phyloP scores from a whole-genome alignment of 1,139 yeast species.

The Debaryomycetaceae sp. region DNA sequence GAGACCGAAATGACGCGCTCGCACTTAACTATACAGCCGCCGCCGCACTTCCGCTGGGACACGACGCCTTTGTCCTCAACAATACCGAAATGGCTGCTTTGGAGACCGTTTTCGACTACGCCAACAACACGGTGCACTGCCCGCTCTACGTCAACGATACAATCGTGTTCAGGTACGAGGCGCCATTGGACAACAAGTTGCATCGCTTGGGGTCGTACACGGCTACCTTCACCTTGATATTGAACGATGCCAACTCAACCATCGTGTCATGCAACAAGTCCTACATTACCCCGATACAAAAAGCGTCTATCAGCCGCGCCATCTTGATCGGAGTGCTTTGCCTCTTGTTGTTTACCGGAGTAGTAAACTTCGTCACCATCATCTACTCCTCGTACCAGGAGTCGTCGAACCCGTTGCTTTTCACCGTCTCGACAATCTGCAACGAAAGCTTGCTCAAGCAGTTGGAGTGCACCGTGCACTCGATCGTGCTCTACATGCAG shows the following conservation, averaged over 20 bases:
- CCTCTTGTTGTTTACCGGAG: conserved; percentile 38
- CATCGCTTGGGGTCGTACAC: conserved; percentile 41
- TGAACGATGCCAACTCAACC: conserved; percentile 29
- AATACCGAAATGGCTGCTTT: too few species aligned
- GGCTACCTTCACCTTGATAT: conserved; percentile 33
- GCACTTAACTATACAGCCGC: too few species aligned
- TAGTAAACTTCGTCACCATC: conserved; percentile 40
- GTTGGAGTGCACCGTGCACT: conserved; percentile 51
- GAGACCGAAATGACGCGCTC: too few species aligned
- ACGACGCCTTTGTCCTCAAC: too few species aligned
- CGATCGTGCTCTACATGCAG: conserved; percentile 50
- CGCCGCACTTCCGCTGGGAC: too few species aligned
- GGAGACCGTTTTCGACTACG: conserved; percentile 5
- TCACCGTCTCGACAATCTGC: conserved; percentile 58
- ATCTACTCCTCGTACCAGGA: conserved; percentile 59
- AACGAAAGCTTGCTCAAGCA: conserved; percentile 54
- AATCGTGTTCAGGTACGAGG: conserved; percentile 34
- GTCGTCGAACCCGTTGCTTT: conserved; percentile 52
- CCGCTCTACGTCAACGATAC: conserved; percentile 42
- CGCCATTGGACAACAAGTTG: conserved; percentile 29
- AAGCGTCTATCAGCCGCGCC: conserved; percentile 26
- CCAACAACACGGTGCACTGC: conserved; percentile 22
- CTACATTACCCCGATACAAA: conserved; percentile 47
- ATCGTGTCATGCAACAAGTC: conserved; percentile 46
- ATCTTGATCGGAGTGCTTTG: conserved; percentile 38